Base-by-base conservation (phyloP, 306 rosid genomes). In the Castanopsis chinensis region DNA sequence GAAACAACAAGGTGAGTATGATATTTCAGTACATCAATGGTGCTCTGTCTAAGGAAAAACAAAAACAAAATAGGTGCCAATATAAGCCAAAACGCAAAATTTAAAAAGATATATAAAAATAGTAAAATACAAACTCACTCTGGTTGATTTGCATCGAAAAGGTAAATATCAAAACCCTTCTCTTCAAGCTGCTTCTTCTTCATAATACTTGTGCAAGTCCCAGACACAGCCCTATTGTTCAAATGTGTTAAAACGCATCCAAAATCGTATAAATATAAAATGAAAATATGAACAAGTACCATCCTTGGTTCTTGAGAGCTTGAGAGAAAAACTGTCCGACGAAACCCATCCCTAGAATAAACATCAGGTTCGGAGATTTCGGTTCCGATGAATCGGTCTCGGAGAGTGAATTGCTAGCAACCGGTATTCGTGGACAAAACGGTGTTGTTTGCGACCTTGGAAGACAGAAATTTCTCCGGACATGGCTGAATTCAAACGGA, bases 1-100 rank as follows among this genome's bases (percentile, higher is more conserved):
- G 94, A 92, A 67, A 95, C 92, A 79, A 92, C 85, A 78, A 89
- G 80, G 85, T 95, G 99, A 20, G 98, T 84, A 63, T 91, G 87
- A 68, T 82, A 63, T 85, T 86, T 92, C 85, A 92, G 76, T 73
- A 59, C 79, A 32, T 83, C 86, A 41, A 88, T 81, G 75, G 79
- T 74, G 74, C 58, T 69, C 87, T 43, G 30, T 73, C 97, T 92
- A 90, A 13, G 72, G n/a, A 17, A n/a, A 67, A 79, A 83, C 85
- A 79, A 27, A n/a, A 57, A 49, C 45, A 73, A 71, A 57, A 77
- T 35, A 75, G 71, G 45, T 2, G 28, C 83, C 70, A 79, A 56
- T 43, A 67, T 33, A 51, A 65, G 71, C 45, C 35, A 72, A 45
- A 15, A 43, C 27, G 15, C 10, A n/a, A 15, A 49, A 49, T 30